Evolutionary conservation across 1,284 basidiomycete species (phyloP), one percentile per base, ranked within the genome.

Genomic region (Ceratobasidium papillatum): DNA sequence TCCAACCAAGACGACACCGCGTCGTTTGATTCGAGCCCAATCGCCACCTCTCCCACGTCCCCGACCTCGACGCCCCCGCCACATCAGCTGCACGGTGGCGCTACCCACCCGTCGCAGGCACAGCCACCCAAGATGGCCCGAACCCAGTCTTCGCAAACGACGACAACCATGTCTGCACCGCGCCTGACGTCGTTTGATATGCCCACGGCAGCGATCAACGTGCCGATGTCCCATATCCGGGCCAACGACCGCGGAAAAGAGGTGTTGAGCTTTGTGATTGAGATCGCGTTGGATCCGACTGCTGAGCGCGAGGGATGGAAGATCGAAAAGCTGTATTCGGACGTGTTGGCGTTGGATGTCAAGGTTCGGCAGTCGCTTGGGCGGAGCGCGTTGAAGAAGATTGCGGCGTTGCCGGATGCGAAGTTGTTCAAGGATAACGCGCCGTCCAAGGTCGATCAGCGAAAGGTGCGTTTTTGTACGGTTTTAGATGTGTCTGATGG

Each of bases 381-480:
- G 93, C 76, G 91, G 86, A 89, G 87, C 78, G 85, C 92, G 61
- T 87, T 87, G 32, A 94, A 94, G 84, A 94, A 90, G 82, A 89
- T 99, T 71, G 89, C 87, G 25, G 86, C 85, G 56, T 82, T 99
- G 74, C 97, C 97, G 1, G 97, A 99, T 81, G 93, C 94, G 69
- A 92, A 91, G 81, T 85, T 98, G 9, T 99, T 97, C 92, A 96
- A 91, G 81, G 97, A 99, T 83, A 95, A 98, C 82, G 96, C 96
- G 1, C 96, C 97, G 12, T 94, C 94, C 69, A 96, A 94, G 84
- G 94, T 96, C 47, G 97, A 99, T 84, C 94, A 96, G 81, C 86
- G 96, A 78, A 98, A 97, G 86, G 93, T 93, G 79, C 78, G 88
- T 84, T 17, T 9, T n/a, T 61, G 43, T n/a, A 58, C 27, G 32